A percentile compares a stretch with the other conserved stretches of the same genome.
Conservation (phyloP, 768 basidiomycete genomes). For the Boletus speciosus region DNA sequence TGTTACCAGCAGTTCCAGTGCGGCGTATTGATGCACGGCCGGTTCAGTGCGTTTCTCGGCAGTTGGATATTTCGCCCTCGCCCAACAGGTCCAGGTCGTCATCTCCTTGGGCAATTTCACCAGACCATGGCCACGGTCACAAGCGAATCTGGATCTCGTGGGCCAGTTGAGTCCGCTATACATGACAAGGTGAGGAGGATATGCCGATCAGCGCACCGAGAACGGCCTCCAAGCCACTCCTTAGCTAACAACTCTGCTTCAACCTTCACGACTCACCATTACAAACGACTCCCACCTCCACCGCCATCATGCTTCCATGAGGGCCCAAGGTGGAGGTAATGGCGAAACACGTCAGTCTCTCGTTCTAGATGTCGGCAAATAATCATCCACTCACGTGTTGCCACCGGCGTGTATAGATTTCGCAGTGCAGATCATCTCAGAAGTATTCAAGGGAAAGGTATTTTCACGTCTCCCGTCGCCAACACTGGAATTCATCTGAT, state of each 20-base stretch:
- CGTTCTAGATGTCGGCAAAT: slow-evolving; percentile 12
- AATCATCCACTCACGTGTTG: slow-evolving; percentile 24
- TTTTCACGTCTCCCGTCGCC: slow-evolving; percentile 11
- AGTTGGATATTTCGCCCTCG: slow-evolving; percentile 26
- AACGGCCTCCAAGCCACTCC: slow-evolving; percentile 20
- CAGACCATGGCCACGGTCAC: slow-evolving; percentile 30
- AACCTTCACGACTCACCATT: slow-evolving; percentile 62
- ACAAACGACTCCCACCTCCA: slow-evolving; percentile 84
- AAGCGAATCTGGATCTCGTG: slow-evolving; percentile 29
- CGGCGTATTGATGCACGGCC: slow-evolving; percentile 22
- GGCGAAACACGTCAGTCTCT: slow-evolving; percentile 76
- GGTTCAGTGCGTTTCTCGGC: slow-evolving; percentile 7
- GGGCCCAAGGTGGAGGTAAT: slow-evolving; percentile 57
- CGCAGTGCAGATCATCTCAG: slow-evolving; percentile 68
- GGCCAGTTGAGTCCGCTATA: slow-evolving; percentile 60
- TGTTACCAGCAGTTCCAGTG: slow-evolving; percentile 7
- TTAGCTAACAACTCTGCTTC: slow-evolving; percentile 61
- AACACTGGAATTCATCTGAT: slow-evolving; percentile 11
- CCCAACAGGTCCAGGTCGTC: slow-evolving; percentile 19
- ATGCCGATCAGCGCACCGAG: slow-evolving; percentile 22
- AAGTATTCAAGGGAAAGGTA: slow-evolving; percentile 73
- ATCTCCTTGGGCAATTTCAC: slow-evolving; percentile 18
- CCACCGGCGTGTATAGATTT: slow-evolving; percentile 54
- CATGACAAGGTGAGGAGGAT: slow-evolving; percentile 47
- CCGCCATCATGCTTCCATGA: slow-evolving; percentile 82